Evolutionary conservation across 2,329 filamentous ascomycete genomes (phyloP).

Genomic region (Xylaria multiplex): DNA sequence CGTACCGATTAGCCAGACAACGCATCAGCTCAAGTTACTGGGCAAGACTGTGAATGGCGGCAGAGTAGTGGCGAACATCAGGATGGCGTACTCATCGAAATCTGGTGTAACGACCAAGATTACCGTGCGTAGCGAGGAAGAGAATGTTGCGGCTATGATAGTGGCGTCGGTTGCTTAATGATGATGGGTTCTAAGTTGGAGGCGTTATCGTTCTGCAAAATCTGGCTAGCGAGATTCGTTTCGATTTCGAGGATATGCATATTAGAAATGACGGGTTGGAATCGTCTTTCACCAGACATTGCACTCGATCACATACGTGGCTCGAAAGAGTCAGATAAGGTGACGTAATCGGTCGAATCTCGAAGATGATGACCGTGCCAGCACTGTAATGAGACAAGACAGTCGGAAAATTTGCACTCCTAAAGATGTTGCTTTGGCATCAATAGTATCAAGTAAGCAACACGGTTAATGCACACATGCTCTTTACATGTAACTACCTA

Average conservation of each 20-base stretch:
- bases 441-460: conserved; percentile 10
- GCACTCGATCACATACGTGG: conserved; percentile 7
- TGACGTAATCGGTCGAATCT: conserved; percentile 22
- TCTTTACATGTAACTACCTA: conserved; percentile 4
- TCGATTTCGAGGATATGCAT: conserved; percentile 45
- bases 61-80: conserved; percentile 84
- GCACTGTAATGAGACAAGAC: conserved; percentile 17
- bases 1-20: conserved; percentile 85
- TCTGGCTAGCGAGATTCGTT: conserved; percentile 46
- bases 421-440: not conserved
- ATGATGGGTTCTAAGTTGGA: conserved; percentile 42
- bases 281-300: conserved; percentile 23
- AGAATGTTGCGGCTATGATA: conserved; percentile 85
- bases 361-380: conserved; percentile 6
- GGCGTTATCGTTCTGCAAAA: conserved; percentile 48
- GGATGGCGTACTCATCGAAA: conserved; percentile 95
- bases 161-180: conserved; percentile 83
- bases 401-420: not conserved
- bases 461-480: not conserved
- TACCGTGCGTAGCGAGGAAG: conserved; percentile 89
- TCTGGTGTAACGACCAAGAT: conserved; percentile 97
- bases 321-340: conserved; percentile 4
- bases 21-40: conserved; percentile 93
- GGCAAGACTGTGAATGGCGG: conserved; percentile 95
- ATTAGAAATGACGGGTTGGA: conserved; percentile 37